Evolutionary conservation across 805 yeast species (phyloP).

Genomic region (Torulaspora quercuum): DNA sequence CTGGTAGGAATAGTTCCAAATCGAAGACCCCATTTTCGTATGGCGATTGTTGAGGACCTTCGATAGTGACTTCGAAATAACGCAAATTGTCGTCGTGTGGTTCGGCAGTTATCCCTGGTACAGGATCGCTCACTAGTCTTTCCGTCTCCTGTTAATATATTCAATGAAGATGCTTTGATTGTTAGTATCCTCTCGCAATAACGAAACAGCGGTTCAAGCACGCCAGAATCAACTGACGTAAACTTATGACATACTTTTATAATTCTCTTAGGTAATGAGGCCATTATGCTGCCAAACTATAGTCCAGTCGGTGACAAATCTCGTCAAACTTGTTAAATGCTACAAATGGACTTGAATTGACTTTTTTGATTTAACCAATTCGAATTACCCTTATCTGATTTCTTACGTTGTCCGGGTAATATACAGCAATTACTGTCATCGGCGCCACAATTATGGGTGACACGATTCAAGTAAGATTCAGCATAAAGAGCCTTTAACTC

Average conservation of each 20-base stretch:
- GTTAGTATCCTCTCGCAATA: too few species aligned
- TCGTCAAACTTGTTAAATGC: too few species aligned
- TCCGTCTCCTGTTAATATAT: constrained; percentile 68
- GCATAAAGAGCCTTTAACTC: too few species aligned
- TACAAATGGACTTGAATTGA: too few species aligned
- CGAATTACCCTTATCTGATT: too few species aligned
- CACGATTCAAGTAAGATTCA: too few species aligned
- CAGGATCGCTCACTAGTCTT: constrained; percentile 87
- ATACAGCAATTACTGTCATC: too few species aligned
- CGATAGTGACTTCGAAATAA: constrained; percentile 86
- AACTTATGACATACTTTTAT: constrained; percentile 57
- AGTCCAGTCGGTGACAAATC: too few species aligned
- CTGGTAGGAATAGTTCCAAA: constrained; percentile 85
- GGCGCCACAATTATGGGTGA: too few species aligned
- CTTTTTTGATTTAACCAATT: too few species aligned
- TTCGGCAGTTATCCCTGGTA: constrained; percentile 87
- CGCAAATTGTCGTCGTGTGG: constrained; percentile 95
- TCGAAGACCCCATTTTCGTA: constrained; percentile 82
- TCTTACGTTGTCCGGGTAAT: too few species aligned
- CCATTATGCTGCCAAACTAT: too few species aligned
- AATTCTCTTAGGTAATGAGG: constrained; percentile 77
- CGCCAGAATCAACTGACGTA: neutral
- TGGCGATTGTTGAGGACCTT: constrained; percentile 89
- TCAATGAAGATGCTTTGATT: neutral
- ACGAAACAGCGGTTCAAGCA: neutral